These are phyloP conservation scores for Phytophthora sansomeana DNA, from an alignment of 352 stramenopile genomes.

Conservation along the genomic window DNA sequence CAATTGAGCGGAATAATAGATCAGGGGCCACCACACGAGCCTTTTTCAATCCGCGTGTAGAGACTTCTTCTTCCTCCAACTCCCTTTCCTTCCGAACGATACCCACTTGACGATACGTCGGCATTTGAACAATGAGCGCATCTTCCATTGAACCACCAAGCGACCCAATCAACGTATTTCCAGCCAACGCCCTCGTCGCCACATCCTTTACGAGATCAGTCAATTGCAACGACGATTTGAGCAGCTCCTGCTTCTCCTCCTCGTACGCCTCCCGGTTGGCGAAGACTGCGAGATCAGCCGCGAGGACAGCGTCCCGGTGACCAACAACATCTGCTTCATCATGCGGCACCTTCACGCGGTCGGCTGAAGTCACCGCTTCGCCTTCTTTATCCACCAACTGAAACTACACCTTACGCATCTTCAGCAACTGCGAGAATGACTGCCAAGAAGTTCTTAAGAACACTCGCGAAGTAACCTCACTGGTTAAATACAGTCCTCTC, in stretches of 20 bases:
- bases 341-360: neutral
- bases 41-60: too few relatives aligned
- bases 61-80: too few relatives aligned
- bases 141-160: neutral
- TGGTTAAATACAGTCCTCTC: too few relatives aligned
- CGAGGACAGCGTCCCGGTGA: neutral
- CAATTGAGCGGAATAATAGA: too few relatives aligned
- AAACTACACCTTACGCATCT: conserved; percentile 12
- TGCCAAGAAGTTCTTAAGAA: neutral
- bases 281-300: neutral
- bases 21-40: too few relatives aligned
- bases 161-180: neutral
- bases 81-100: neutral
- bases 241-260: neutral
- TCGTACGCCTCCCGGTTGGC: neutral
- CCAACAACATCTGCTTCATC: neutral
- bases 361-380: conserved; percentile 8
- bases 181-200: neutral
- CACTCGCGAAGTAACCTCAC: too few relatives aligned
- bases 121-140: neutral
- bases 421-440: conserved; percentile 3
- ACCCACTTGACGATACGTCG: conserved; percentile 1
- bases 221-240: too few relatives aligned
- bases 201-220: too few relatives aligned
- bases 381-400: conserved; percentile 20